Percentiles rank a stretch among this genome's conserved stretches.
These are phyloP conservation scores for Daldinia childiae DNA, from an alignment of 495 filamentous ascomycete species.

Conservation along the genomic window DNA sequence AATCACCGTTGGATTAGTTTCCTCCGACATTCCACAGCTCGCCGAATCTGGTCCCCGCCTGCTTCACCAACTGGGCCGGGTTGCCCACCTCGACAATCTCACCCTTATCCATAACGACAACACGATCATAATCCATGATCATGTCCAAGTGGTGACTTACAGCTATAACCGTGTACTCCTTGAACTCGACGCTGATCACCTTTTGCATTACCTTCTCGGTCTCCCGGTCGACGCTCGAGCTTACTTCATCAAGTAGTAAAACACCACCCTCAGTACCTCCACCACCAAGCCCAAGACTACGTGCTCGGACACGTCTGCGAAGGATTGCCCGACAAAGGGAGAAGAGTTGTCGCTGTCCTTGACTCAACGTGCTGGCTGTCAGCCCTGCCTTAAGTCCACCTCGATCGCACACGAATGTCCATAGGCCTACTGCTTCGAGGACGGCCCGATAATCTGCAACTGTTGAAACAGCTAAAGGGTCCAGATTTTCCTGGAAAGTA, in stretches of 20 bases:
- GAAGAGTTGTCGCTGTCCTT: conserved; percentile 73
- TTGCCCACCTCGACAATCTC: conserved; percentile 54
- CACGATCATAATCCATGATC: conserved; percentile 58
- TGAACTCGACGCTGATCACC: conserved; percentile 56
- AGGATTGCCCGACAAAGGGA: conserved; percentile 69
- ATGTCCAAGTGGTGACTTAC: conserved; percentile 60
- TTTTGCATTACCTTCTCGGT: conserved; percentile 57
- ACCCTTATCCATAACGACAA: conserved; percentile 57
- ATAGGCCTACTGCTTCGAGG: conserved; percentile 60
- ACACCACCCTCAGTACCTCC: conserved; percentile 40
- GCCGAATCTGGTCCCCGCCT: conserved; percentile 49
- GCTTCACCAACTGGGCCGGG: conserved; percentile 46
- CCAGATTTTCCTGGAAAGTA: conserved; percentile 55
- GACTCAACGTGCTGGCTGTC: conserved; percentile 61
- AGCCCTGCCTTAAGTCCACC: conserved; percentile 64
- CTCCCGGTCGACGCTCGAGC: conserved; percentile 55
- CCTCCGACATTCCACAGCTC: conserved; percentile 39
- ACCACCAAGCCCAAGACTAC: conserved; percentile 26
- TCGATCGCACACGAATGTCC: conserved; percentile 57
- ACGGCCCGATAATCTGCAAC: conserved; percentile 55
- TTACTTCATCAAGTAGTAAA: conserved; percentile 54
- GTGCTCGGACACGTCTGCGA: conserved; percentile 44
- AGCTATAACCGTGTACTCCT: conserved; percentile 57
- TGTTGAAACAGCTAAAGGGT: conserved; percentile 48
- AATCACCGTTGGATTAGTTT: conserved; percentile 5